Conservation (phyloP, 2,329 filamentous ascomycete genomes). For the Trichophyton benhamiae region DNA sequence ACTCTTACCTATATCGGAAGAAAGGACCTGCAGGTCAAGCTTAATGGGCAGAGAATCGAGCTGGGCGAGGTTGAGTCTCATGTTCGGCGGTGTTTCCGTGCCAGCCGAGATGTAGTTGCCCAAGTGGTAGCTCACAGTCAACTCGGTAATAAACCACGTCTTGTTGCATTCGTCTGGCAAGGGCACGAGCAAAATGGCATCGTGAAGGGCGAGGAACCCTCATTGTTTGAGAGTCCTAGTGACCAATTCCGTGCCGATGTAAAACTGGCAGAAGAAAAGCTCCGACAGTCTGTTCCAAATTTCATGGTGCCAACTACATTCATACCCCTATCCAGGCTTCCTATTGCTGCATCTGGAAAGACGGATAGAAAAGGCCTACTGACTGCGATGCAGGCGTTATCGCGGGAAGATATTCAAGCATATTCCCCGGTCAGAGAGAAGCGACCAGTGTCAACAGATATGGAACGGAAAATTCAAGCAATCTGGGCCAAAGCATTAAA, state of each 20-base stretch:
- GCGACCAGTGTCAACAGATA: conserved; percentile 3
- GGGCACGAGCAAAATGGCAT: not conserved
- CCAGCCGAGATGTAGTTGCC: not conserved
- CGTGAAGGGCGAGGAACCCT: not conserved
- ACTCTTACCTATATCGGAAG: conserved; percentile 14
- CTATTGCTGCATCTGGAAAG: conserved; percentile 27
- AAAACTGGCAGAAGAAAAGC: not conserved
- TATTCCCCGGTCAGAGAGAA: not conserved
- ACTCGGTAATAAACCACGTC: not conserved
- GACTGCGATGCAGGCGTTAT: conserved; percentile 13
- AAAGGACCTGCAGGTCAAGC: conserved; percentile 55
- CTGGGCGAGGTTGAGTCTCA: conserved; percentile 74
- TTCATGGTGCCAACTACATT: conserved; percentile 9
- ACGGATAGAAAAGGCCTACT: conserved; percentile 21
- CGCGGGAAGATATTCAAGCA: not conserved
- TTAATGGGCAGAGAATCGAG: conserved; percentile 71
- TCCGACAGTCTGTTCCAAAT: conserved; percentile 16
- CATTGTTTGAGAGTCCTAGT: not conserved
- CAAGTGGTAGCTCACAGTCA: conserved; percentile 6
- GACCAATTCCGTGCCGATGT: not conserved
- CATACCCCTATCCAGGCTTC: conserved; percentile 11
- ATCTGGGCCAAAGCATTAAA: conserved; percentile 9
- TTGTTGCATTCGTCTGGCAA: conserved; percentile 12
- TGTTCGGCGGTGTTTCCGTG: conserved; percentile 23
- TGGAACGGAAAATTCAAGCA: conserved; percentile 8